phyloP scores from a whole-genome alignment of 345 rosid genomes.

The Aquilaria sinensis region DNA sequence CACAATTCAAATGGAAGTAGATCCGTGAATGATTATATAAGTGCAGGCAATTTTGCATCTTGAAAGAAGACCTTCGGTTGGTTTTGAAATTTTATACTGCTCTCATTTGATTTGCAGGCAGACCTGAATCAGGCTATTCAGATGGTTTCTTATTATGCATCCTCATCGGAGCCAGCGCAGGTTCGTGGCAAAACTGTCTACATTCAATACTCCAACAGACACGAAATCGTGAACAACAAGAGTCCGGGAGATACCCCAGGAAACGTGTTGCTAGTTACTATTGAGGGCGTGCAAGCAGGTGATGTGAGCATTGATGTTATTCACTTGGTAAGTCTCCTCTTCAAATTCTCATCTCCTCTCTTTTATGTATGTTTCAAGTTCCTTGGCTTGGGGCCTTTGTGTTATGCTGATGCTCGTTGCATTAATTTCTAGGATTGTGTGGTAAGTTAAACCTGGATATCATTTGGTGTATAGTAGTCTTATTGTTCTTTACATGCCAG shows the following conservation, averaged over 20 bases:
- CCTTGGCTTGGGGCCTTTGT: background rate
- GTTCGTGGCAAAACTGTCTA: constrained; percentile 93
- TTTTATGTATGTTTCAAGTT: background rate
- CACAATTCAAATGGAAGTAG: no score
- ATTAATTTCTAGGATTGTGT: no score
- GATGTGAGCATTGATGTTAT: constrained; percentile 90
- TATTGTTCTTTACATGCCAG: no score
- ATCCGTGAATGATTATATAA: no score
- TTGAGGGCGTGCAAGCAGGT: constrained; percentile 93
- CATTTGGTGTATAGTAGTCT: no score
- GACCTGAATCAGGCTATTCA: constrained; percentile 91
- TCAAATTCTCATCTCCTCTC: background rate
- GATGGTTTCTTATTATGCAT: constrained; percentile 95
- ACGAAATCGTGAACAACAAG: constrained; percentile 94
- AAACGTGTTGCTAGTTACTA: constrained; percentile 84
- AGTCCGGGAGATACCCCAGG: constrained; percentile 97
- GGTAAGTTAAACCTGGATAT: no score
- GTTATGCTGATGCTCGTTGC: background rate
- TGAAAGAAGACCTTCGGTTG: no score
- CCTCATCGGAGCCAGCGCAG: constrained; percentile 96
- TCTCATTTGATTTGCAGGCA: constrained; percentile 33
- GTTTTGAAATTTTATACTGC: background rate
- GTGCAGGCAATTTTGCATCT: no score
- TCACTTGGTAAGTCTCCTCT: constrained; percentile 63
- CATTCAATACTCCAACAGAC: constrained; percentile 91